Evolutionary conservation across 192 early-diverging fungal species (phyloP).

Genomic region (Coemansia pectinata): DNA sequence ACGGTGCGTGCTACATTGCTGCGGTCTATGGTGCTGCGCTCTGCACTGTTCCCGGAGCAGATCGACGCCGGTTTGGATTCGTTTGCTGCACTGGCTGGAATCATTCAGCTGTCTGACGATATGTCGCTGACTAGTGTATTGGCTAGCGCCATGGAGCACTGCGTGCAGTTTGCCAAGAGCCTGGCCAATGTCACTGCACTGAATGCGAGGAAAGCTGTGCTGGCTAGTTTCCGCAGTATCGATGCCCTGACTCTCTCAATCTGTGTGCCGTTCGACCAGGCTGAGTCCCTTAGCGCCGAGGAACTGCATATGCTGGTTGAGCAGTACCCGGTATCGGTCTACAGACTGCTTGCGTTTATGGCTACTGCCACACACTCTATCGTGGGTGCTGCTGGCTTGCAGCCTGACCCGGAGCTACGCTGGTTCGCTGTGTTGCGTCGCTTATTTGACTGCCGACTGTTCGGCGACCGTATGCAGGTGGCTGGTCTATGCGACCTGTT

Average conservation of each 20-base stretch:
- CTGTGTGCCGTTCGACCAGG: slow-evolving; percentile 18
- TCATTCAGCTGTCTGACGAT: background rate
- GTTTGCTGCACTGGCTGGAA: background rate
- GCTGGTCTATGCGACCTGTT: slow-evolving; percentile 13
- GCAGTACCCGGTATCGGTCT: slow-evolving; percentile 15
- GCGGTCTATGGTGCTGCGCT: slow-evolving; percentile 17
- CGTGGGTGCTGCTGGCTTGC: background rate
- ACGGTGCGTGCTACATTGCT: background rate
- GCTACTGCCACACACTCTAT: background rate
- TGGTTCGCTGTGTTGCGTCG: slow-evolving; percentile 34
- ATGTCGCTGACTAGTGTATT: background rate
- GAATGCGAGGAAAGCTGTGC: background rate
- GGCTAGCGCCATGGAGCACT: slow-evolving; percentile 15
- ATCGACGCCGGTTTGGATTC: background rate
- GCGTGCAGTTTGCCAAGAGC: background rate
- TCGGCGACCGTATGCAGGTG: slow-evolving; percentile 16
- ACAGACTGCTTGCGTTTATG: slow-evolving; percentile 24
- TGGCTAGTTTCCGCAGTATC: slow-evolving; percentile 7
- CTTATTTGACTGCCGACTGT: slow-evolving; percentile 41
- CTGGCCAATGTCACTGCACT: background rate
- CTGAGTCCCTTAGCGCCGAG: slow-evolving; percentile 6
- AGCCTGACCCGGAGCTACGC: background rate
- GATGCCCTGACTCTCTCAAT: slow-evolving; percentile 3
- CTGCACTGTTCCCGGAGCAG: background rate
- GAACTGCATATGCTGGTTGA: background rate